phyloP scores from a whole-genome alignment of 306 rosid species.

The Pyrus bretschneideri region DNA sequence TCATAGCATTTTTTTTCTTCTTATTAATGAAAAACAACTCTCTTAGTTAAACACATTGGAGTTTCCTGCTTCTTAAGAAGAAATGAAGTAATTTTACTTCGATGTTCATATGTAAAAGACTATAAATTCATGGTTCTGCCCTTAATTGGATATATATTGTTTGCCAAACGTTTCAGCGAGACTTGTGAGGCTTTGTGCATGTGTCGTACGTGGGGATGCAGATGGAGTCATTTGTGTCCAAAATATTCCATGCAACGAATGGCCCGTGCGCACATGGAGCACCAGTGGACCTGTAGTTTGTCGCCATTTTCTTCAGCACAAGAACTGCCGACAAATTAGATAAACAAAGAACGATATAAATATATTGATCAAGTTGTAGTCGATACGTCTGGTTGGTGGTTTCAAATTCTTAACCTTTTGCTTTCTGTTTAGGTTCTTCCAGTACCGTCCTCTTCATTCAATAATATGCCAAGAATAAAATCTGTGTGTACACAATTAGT shows the following conservation, averaged over 20 bases:
- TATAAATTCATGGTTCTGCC: too few relatives aligned
- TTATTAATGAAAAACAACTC: too few relatives aligned
- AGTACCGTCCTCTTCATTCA: not conserved
- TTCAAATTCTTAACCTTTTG: not conserved
- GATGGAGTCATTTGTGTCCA: not conserved
- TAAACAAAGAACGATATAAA: not conserved
- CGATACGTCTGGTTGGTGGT: not conserved
- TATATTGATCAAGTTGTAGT: not conserved
- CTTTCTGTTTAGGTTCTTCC: not conserved
- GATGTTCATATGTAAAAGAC: too few relatives aligned
- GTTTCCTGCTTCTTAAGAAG: too few relatives aligned
- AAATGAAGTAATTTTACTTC: too few relatives aligned
- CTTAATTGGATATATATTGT: too few relatives aligned
- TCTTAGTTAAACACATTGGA: too few relatives aligned
- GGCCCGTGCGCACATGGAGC: constrained; percentile 1
- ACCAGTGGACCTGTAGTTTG: not conserved
- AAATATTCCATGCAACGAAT: constrained; percentile 5
- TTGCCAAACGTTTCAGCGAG: too few relatives aligned
- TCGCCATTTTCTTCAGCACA: not conserved
- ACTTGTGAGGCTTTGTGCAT: too few relatives aligned
- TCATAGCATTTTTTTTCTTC: too few relatives aligned
- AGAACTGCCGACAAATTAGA: not conserved
- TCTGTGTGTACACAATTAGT: not conserved
- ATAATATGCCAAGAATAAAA: constrained; percentile 5
- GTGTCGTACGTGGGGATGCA: not conserved